These are phyloP conservation scores for Periconia digitata DNA, from an alignment of 2,329 filamentous ascomycete species.

Conservation along the genomic window DNA sequence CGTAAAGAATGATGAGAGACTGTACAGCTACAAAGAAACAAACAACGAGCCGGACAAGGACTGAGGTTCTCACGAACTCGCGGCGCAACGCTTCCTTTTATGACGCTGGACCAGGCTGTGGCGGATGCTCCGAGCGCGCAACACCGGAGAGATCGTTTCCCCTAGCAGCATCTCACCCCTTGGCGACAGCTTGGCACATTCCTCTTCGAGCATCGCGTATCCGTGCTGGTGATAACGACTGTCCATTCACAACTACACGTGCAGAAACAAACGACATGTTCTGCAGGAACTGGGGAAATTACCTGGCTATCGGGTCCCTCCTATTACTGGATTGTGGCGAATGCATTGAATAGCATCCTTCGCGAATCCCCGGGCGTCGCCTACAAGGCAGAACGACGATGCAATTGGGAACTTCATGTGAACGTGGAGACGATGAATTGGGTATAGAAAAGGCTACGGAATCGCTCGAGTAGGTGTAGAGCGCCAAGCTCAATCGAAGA, in stretches of 20 bases:
- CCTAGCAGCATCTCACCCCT: slow-evolving; percentile 7
- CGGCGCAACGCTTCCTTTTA: slow-evolving; percentile 1
- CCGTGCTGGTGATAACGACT: slow-evolving; percentile 24
- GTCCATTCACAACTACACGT: slow-evolving; percentile 33
- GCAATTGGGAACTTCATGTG: neutral
- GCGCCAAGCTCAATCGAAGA: slow-evolving; percentile 54
- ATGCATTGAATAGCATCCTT: neutral
- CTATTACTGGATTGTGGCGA: neutral
- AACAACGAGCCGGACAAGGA: neutral
- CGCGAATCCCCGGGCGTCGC: no score
- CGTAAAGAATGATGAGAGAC: neutral
- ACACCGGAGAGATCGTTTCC: no score
- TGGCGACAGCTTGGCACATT: slow-evolving; percentile 29
- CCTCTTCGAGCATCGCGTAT: slow-evolving; percentile 18
- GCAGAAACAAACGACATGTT: slow-evolving; percentile 7
- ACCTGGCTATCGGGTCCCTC: slow-evolving; percentile 3
- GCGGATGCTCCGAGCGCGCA: slow-evolving; percentile 6
- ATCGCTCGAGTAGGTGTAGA: no score
- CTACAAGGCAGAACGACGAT: neutral
- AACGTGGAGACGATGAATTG: neutral
- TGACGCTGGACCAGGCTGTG: neutral
- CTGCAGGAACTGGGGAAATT: neutral
- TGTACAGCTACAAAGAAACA: neutral
- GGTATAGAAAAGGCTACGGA: neutral
- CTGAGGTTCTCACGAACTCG: slow-evolving; percentile 11